Evolutionary conservation across 2,329 filamentous ascomycete genomes (phyloP).

Genomic region (Calonectria leucothoes): DNA sequence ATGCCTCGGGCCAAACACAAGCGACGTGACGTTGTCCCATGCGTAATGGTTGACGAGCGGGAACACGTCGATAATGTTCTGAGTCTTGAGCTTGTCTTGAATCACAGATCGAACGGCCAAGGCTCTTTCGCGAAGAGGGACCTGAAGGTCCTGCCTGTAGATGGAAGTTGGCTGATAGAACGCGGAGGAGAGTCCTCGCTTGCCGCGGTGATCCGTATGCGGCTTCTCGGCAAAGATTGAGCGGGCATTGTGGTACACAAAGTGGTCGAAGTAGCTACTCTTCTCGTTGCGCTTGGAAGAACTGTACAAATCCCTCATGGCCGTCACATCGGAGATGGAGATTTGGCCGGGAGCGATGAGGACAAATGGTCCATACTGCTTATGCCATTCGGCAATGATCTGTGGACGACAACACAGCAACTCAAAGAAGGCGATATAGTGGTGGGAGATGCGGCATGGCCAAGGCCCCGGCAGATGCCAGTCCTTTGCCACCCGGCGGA

Average conservation of each 20-base stretch:
- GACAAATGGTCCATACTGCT: background rate
- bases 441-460: conserved; percentile 9
- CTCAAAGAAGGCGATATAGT: conserved; percentile 4
- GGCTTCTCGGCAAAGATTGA: conserved; percentile 5
- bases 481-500: background rate
- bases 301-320: conserved; percentile 9
- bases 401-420: background rate
- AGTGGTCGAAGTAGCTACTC: conserved; percentile 9
- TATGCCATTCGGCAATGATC: conserved; percentile 7
- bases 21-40: background rate
- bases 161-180: conserved; percentile 12
- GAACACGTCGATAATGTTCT: background rate
- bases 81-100: background rate
- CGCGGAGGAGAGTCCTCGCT: background rate
- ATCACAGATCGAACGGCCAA: background rate
- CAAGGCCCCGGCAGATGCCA: conserved; percentile 7
- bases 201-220: background rate
- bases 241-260: conserved; percentile 3
- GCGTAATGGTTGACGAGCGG: background rate
- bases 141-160: background rate
- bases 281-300: conserved; percentile 2
- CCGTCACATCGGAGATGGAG: background rate
- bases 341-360: conserved; percentile 4
- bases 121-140: background rate
- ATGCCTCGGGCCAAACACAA: background rate